A percentile compares a stretch with the other conserved stretches of the same genome.
Conservation (phyloP, 495 filamentous ascomycete species). For the Podospora pseudoanserina region DNA sequence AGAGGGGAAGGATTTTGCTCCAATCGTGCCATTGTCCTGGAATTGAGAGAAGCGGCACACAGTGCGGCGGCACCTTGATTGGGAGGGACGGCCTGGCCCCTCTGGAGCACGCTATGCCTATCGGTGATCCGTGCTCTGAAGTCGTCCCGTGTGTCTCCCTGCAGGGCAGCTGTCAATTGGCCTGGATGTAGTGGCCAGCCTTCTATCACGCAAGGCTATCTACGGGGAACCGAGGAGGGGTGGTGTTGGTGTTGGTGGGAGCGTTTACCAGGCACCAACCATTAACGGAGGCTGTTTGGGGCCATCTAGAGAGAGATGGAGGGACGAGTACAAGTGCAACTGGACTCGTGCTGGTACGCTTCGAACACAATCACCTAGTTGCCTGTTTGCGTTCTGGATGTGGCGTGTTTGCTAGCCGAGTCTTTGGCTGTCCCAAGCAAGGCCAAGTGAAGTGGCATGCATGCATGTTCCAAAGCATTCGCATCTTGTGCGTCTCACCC, state of each 20-base stretch:
- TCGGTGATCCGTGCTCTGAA: neutral
- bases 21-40: slow-evolving; percentile 31
- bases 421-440: neutral
- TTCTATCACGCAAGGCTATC: neutral
- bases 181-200: neutral
- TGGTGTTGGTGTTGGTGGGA: neutral
- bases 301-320: neutral
- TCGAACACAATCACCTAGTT: neutral
- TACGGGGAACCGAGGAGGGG: neutral
- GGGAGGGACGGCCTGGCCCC: neutral
- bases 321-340: neutral
- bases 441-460: neutral
- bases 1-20: slow-evolving; percentile 33
- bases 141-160: neutral
- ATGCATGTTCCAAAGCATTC: neutral
- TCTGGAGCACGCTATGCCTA: neutral
- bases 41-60: slow-evolving; percentile 11
- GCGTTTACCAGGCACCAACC: neutral
- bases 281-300: neutral
- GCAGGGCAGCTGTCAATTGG: neutral
- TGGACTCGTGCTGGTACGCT: neutral
- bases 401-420: neutral
- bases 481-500: neutral
- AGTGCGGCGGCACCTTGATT: slow-evolving; percentile 2
- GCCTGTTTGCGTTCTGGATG: neutral